A percentile compares a stretch with the other conserved stretches of the same genome.
Evolutionary conservation across 2,329 filamentous ascomycete species (phyloP).

Genomic region (Calonectria hongkongensis): DNA sequence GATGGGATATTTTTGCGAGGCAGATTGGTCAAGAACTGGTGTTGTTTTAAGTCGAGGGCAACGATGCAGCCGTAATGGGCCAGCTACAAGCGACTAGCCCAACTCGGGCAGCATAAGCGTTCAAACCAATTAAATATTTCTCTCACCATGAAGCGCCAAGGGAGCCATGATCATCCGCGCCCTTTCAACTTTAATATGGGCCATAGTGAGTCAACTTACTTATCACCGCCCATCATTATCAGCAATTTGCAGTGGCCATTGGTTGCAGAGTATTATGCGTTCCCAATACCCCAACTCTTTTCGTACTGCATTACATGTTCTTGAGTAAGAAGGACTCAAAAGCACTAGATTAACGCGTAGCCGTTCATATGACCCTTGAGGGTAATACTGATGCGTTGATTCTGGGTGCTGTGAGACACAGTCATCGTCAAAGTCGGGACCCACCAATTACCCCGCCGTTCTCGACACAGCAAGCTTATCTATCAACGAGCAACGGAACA

Average conservation of each 20-base stretch:
- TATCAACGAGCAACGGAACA: background rate
- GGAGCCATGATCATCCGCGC: background rate
- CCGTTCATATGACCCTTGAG: too few relatives aligned
- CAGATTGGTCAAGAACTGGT: background rate
- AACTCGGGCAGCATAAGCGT: background rate
- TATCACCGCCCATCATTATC: background rate
- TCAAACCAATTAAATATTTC: conserved; percentile 1
- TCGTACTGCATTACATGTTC: too few relatives aligned
- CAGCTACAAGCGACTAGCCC: background rate
- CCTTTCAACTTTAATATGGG: background rate
- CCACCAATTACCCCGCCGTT: background rate
- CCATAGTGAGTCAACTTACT: background rate
- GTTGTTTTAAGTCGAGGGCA: background rate
- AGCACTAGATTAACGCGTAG: too few relatives aligned
- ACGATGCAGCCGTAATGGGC: too few relatives aligned
- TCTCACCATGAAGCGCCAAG: background rate
- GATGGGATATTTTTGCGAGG: background rate
- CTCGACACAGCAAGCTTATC: background rate
- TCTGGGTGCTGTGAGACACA: too few relatives aligned
- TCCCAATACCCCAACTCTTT: too few relatives aligned
- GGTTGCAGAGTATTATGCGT: too few relatives aligned
- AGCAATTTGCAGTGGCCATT: too few relatives aligned
- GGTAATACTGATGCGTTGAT: too few relatives aligned
- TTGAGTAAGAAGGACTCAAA: too few relatives aligned
- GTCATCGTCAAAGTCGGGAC: too few relatives aligned